Conservation (phyloP, 1,284 basidiomycete genomes). For the Ganoderma meredithae region DNA sequence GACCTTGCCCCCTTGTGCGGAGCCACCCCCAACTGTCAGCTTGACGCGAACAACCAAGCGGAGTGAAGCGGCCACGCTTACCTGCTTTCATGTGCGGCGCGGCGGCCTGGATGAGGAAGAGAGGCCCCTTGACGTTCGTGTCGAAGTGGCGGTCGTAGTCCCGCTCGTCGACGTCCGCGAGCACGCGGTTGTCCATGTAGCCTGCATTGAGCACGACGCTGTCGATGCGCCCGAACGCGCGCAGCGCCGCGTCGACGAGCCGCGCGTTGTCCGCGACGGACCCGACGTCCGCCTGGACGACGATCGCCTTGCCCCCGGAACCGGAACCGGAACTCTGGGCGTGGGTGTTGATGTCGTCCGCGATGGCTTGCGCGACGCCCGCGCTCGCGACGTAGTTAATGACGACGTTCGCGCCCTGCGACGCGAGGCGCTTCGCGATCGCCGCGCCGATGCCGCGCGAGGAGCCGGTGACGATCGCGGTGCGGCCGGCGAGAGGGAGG, state of each 20-base stretch:
- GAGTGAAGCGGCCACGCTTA: conserved; percentile 36
- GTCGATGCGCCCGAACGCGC: conserved; percentile 58
- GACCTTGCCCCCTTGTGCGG: conserved; percentile 51
- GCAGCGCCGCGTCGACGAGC: conserved; percentile 55
- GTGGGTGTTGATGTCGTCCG: conserved; percentile 50
- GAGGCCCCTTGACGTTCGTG: conserved; percentile 63
- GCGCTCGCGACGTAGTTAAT: conserved; percentile 56
- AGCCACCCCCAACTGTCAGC: neutral
- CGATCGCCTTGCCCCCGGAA: conserved; percentile 55
- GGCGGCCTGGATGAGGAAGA: conserved; percentile 61
- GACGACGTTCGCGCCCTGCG: conserved; percentile 63
- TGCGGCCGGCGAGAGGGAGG: conserved; percentile 46
- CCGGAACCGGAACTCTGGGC: no score
- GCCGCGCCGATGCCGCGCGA: conserved; percentile 66
- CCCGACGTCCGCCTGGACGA: conserved; percentile 60
- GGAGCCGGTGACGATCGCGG: conserved; percentile 65
- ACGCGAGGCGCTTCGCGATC: conserved; percentile 58
- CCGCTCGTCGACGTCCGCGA: conserved; percentile 56
- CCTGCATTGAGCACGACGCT: conserved; percentile 65
- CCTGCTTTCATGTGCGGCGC: conserved; percentile 52
- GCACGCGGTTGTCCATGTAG: conserved; percentile 54
- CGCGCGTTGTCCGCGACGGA: conserved; percentile 51
- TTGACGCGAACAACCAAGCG: neutral
- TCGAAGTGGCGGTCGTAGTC: conserved; percentile 57
- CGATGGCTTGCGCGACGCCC: conserved; percentile 53